A percentile compares a stretch with the other conserved stretches of the same genome.
phyloP scores from a whole-genome alignment of 2,329 filamentous ascomycete genomes.

The Calonectria pseudoturangicola region DNA sequence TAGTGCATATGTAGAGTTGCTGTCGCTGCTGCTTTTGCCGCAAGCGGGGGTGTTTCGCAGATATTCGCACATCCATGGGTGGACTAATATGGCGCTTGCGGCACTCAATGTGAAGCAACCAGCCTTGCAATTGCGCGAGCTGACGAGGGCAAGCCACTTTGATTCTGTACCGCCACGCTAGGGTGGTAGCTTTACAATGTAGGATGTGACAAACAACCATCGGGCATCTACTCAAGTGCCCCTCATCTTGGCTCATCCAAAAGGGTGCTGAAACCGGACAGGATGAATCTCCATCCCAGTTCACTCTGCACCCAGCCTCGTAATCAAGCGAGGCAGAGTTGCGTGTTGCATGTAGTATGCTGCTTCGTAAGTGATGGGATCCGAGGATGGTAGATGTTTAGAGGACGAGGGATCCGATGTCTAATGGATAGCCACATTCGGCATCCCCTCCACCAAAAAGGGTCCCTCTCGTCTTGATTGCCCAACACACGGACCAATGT shows the following conservation, averaged over 20 bases:
- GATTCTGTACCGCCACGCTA: conserved; percentile 25
- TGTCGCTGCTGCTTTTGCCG: conserved; percentile 17
- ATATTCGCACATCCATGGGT: conserved; percentile 24
- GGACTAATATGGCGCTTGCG: conserved; percentile 17
- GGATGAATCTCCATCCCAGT: conserved; percentile 18
- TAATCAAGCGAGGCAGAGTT: conserved; percentile 26
- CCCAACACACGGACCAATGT: not conserved
- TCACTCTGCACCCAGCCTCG: conserved; percentile 23
- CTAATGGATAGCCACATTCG: not conserved
- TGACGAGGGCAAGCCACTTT: not conserved
- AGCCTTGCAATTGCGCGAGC: conserved; percentile 17
- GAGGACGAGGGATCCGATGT: not conserved
- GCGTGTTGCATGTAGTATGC: conserved; percentile 20
- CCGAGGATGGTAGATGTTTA: conserved; percentile 20
- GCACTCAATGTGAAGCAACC: conserved; percentile 16
- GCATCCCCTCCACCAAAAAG: not conserved
- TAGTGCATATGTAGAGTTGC: conserved; percentile 34
- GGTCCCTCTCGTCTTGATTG: conserved; percentile 9
- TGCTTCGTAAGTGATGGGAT: conserved; percentile 17
- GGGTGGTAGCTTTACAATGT: not conserved
- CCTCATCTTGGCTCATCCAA: not conserved
- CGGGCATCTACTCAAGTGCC: not conserved
- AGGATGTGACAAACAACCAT: conserved; percentile 27
- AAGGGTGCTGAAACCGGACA: conserved; percentile 3
- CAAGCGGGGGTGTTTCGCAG: conserved; percentile 34